A percentile compares a stretch with the other conserved stretches of the same genome.
Evolutionary conservation across 129 eudicot species (phyloP).

Genomic region (Kitagawia praeruptora): DNA sequence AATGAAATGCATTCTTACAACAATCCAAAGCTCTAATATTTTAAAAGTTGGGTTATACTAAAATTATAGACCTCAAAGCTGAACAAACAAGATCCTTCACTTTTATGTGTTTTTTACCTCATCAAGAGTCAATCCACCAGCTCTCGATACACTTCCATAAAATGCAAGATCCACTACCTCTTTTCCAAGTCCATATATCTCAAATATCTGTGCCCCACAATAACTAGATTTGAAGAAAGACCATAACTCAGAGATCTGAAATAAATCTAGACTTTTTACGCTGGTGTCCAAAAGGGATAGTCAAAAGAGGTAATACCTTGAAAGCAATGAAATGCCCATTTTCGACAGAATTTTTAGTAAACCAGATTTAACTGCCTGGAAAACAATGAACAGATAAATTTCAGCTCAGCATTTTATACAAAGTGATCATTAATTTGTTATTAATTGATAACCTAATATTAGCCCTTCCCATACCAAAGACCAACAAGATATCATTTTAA

Average conservation of each 20-base stretch:
- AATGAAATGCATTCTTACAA: background rate
- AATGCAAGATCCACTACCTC: constrained; percentile 79
- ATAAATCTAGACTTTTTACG: constrained; percentile 7
- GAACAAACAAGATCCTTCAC: background rate
- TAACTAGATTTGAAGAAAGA: constrained; percentile 46
- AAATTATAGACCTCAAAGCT: background rate
- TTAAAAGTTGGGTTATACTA: background rate
- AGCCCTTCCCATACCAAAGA: background rate
- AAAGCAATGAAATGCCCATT: constrained; percentile 95
- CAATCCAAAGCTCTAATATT: background rate
- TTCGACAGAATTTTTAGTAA: constrained; percentile 86
- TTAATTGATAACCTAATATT: background rate
- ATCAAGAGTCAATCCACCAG: constrained; percentile 94
- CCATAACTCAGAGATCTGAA: constrained; percentile 1
- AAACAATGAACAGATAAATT: constrained; percentile 6
- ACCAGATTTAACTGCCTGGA: constrained; percentile 87
- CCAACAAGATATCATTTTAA: background rate
- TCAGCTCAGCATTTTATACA: background rate
- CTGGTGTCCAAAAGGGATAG: constrained; percentile 9
- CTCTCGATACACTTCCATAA: constrained; percentile 78
- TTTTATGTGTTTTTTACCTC: constrained; percentile 48
- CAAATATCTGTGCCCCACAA: constrained; percentile 99
- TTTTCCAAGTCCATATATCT: constrained; percentile 88
- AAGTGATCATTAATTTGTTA: background rate
- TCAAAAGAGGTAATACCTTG: constrained; percentile 54